phyloP scores from a whole-genome alignment of 2,329 filamentous ascomycete genomes.

The Metarhizium rileyi region DNA sequence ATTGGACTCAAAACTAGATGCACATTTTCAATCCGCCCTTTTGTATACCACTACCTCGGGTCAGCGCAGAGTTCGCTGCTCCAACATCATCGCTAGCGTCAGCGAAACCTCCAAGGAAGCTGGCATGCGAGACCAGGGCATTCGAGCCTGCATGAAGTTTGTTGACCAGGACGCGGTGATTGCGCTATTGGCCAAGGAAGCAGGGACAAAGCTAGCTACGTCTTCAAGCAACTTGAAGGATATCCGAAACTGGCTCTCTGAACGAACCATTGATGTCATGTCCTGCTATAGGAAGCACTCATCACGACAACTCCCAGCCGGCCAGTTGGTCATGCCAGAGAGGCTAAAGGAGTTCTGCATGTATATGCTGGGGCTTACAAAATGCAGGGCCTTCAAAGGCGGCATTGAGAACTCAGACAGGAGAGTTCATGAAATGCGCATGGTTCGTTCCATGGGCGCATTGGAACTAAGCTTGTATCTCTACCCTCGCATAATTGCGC shows the following conservation, averaged over 20 bases:
- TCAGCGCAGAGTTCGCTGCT: conserved; percentile 82
- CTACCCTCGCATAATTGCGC: conserved; percentile 84
- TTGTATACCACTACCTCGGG: conserved; percentile 89
- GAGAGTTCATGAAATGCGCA: conserved; percentile 80
- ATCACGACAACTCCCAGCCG: conserved; percentile 73
- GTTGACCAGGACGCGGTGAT: conserved; percentile 94
- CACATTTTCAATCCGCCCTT: conserved; percentile 92
- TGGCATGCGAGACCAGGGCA: conserved; percentile 37
- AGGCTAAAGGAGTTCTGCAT: conserved; percentile 94
- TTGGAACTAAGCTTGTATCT: conserved; percentile 84
- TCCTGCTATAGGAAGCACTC: conserved; percentile 90
- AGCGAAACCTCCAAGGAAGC: conserved; percentile 51
- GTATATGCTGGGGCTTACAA: conserved; percentile 86
- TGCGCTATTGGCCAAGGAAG: conserved; percentile 83
- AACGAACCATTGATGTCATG: conserved; percentile 88
- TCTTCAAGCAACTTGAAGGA: conserved; percentile 71
- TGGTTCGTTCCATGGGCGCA: conserved; percentile 80
- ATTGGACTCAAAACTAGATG: conserved; percentile 91
- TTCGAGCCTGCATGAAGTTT: conserved; percentile 79
- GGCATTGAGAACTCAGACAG: conserved; percentile 86
- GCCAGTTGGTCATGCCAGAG: conserved; percentile 90
- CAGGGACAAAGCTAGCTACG: conserved; percentile 69
- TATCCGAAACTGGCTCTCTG: conserved; percentile 70
- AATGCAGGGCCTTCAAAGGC: conserved; percentile 87
- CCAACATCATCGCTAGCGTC: conserved; percentile 86